These are phyloP conservation scores for Moesziomyces globuligerus DNA, from an alignment of 1,284 basidiomycete species.

Conservation along the genomic window DNA sequence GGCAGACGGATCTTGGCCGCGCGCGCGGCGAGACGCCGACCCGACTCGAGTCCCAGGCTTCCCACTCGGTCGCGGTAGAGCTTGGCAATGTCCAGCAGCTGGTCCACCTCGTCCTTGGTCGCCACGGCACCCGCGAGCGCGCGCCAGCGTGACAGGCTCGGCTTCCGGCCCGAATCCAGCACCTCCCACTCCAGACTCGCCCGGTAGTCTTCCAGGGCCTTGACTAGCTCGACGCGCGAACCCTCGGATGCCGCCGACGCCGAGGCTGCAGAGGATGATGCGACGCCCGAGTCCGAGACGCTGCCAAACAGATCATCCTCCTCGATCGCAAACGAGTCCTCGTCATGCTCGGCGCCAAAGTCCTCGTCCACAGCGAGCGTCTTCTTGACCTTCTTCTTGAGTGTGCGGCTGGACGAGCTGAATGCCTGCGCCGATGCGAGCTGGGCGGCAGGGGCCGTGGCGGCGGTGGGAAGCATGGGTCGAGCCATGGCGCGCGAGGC, in stretches of 20 bases:
- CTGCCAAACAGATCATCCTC: slow-evolving; percentile 37
- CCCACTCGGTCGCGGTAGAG: slow-evolving; percentile 39
- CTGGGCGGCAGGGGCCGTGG: not conserved
- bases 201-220: slow-evolving; percentile 9
- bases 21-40: slow-evolving; percentile 1
- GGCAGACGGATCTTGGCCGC: slow-evolving; percentile 15
- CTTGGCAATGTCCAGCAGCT: slow-evolving; percentile 24
- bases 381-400: slow-evolving; percentile 45
- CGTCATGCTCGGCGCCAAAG: not conserved
- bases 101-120: slow-evolving; percentile 12
- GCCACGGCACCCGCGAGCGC: slow-evolving; percentile 10
- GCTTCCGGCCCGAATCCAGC: slow-evolving; percentile 21
- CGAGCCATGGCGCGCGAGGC: slow-evolving; percentile 1
- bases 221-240: slow-evolving; percentile 22
- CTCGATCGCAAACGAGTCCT: slow-evolving; percentile 12
- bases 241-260: slow-evolving; percentile 1
- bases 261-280: slow-evolving; percentile 7
- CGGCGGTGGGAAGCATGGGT: not conserved
- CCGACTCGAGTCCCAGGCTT: slow-evolving; percentile 11
- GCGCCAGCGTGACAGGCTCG: slow-evolving; percentile 13
- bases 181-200: slow-evolving; percentile 14
- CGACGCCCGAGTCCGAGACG: slow-evolving; percentile 4
- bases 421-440: slow-evolving; percentile 5
- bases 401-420: slow-evolving; percentile 4
- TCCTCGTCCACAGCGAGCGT: slow-evolving; percentile 23